Base-by-base conservation (phyloP, 2,329 filamentous ascomycete species). In the Atkinsonella texensis region DNA sequence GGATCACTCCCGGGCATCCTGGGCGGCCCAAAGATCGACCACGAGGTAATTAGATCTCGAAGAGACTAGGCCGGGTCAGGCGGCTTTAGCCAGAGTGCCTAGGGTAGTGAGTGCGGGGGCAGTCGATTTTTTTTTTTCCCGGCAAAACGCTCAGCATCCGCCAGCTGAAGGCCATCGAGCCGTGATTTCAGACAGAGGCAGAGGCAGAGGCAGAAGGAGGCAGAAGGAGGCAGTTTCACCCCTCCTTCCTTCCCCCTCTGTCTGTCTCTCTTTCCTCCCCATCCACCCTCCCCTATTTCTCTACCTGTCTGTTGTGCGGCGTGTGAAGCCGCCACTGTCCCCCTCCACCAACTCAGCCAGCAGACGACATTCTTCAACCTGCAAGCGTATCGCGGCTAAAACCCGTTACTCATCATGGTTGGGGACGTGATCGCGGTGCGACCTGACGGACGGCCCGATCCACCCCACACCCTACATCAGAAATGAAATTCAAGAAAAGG, bases 391-490 rank as follows among this genome's bases (percentile, higher is more conserved):
- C 50, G 50, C 50, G 50, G 50, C 46, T 52, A 52, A 39, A 28
- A 39, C 38, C 46, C 45, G 40, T 52, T 46, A 45, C 28, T 39
- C 44, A 35, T 45, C 32, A 33, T 52, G 45, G 35, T 50, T 38
- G 17, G 42, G 20, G n/a, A 40, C 42, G 38, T 49, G 47, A 50
- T 53, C 42, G 48, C 40, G 31, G 48, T 46, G 52, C 48, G 52
- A 53, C 52, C 17, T 53, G 52, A 32, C 52, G 52, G 52, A n/a
- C n/a, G n/a, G n/a, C 43, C 52, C 52, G 52, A 41, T 48, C 48
- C 52, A 42, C 52, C 52, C 52, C 52, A 33, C 44, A 53, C 39
- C 39, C 20, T 31, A 0, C 35, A 15, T 15, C 35, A 23, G 20
- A 23, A 23, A n/a, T 23, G 20, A 23, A 23, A 38, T 10, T 35